phyloP scores from a whole-genome alignment of 2,329 filamentous ascomycete genomes.

The Hypoxylon sp. region DNA sequence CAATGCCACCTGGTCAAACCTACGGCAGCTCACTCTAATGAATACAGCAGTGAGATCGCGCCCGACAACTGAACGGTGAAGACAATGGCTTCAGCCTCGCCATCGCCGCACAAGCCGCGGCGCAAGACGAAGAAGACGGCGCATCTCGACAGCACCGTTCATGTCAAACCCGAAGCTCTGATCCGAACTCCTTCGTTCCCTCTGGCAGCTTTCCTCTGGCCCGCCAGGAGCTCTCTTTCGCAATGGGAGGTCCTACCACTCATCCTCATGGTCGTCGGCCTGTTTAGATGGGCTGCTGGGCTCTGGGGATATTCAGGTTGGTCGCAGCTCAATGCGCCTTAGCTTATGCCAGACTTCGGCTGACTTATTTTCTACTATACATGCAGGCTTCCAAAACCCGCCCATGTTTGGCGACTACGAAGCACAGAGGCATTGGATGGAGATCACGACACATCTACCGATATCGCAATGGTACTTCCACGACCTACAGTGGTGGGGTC shows the following conservation, averaged over 20 bases:
- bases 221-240: slow-evolving; percentile 84
- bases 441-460: slow-evolving; percentile 89
- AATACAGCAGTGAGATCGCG: slow-evolving; percentile 28
- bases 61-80: slow-evolving; percentile 48
- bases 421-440: slow-evolving; percentile 99
- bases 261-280: slow-evolving; percentile 88
- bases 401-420: slow-evolving; percentile 98
- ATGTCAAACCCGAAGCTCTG: slow-evolving; percentile 61
- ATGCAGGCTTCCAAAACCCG: slow-evolving; percentile 79
- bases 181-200: slow-evolving; percentile 82
- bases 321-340: slow-evolving; percentile 40
- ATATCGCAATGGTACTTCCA: slow-evolving; percentile 98
- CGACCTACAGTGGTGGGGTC: slow-evolving; percentile 95
- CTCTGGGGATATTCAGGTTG: slow-evolving; percentile 95
- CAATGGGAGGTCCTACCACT: slow-evolving; percentile 94
- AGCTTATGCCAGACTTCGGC: slow-evolving; percentile 24
- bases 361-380: slow-evolving; percentile 19
- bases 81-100: slow-evolving; percentile 65
- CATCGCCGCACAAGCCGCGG: slow-evolving; percentile 72
- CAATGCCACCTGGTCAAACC: slow-evolving; percentile 15
- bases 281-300: slow-evolving; percentile 93
- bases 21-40: slow-evolving; percentile 44
- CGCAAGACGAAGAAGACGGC: slow-evolving; percentile 69
- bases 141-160: slow-evolving; percentile 55
- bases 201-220: slow-evolving; percentile 94